Evolutionary conservation across 805 yeast genomes (phyloP), one percentile per base, ranked within the genome.

Genomic region (Zygosaccharomyces pseudorouxii): DNA sequence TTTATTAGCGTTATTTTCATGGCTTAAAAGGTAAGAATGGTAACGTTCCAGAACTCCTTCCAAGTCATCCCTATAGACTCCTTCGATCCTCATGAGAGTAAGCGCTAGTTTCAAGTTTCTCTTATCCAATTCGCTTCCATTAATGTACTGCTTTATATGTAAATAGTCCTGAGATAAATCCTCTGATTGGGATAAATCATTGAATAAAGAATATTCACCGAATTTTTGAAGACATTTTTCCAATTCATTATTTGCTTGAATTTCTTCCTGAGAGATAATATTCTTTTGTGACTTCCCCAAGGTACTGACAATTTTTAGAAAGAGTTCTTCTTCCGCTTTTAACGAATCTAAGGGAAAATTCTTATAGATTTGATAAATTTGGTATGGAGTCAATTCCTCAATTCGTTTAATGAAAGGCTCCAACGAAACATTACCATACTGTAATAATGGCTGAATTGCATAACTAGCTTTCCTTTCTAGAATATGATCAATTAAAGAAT

Each of bases 11-110:
- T 76, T 73, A 41, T 59, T 65, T 46, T 70, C 67, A 42, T 68
- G 73, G 20, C 65, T 69, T 14, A 63, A 56, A 54, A 70, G 71
- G 57, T 71, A 75, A 27, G 58, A 55, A 50, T 75, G 74, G 50
- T 65, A 76, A 42, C 71, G 66, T 38, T 68, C 65, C 42, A 73
- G 55, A 8, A 72, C 67, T 8, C 54, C 51, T 7, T 66, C 60
- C 4, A 53, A 50, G 38, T 64, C 49, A 16, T 52, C 46, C 25
- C 47, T 57, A 29, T 49, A 51, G 1, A 53, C 38, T 7, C 65
- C 65, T 25, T 55, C 40, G 10, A 50, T 48, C 44, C 62, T 60
- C 33, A 63, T 22, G 5, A 62, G 29, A 19, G 28, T 45, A 19
- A 43, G 54, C 8, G 62, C 59, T 10, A 59, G 37, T 4, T 35